Conservation (phyloP, 768 basidiomycete species). For the Rhodocollybia butyracea region DNA sequence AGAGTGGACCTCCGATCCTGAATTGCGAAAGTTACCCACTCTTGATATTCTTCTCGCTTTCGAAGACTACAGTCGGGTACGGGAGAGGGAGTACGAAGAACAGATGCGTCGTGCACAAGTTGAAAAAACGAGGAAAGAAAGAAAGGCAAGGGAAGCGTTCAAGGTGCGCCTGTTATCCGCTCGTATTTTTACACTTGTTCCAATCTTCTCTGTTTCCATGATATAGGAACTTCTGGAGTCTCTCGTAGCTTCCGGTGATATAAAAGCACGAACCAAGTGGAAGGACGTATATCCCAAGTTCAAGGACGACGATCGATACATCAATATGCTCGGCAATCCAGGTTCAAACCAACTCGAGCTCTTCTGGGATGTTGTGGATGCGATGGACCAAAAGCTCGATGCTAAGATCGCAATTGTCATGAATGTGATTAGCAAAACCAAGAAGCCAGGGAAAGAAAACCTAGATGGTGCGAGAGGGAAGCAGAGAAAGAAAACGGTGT, state of each 20-base stretch:
- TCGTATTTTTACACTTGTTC: background rate
- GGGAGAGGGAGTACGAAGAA: conserved; percentile 90
- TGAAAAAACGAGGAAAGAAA: conserved; percentile 78
- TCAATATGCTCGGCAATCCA: conserved; percentile 84
- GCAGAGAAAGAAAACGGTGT: conserved; percentile 14
- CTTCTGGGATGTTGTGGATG: conserved; percentile 93
- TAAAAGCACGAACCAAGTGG: conserved; percentile 89
- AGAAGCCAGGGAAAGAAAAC: conserved; percentile 35
- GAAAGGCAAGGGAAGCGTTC: conserved; percentile 91
- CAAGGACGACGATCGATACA: conserved; percentile 77
- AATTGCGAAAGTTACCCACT: conserved; percentile 80
- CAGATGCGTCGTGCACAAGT: conserved; percentile 76
- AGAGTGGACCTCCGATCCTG: conserved; percentile 73
- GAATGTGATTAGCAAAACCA: conserved; percentile 51
- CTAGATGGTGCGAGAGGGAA: conserved; percentile 23
- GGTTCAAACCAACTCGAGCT: conserved; percentile 95
- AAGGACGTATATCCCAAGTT: conserved; percentile 81
- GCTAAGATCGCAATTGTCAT: conserved; percentile 70
- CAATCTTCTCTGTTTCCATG: background rate
- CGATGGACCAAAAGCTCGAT: conserved; percentile 81
- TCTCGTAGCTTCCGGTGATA: conserved; percentile 58
- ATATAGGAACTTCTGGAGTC: conserved; percentile 68
- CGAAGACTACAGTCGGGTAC: conserved; percentile 88
- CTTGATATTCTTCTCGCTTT: conserved; percentile 91
- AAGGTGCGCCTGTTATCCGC: conserved; percentile 46